Evolutionary conservation across 768 basidiomycete species (phyloP).

Genomic region (Lactarius deliciosus): DNA sequence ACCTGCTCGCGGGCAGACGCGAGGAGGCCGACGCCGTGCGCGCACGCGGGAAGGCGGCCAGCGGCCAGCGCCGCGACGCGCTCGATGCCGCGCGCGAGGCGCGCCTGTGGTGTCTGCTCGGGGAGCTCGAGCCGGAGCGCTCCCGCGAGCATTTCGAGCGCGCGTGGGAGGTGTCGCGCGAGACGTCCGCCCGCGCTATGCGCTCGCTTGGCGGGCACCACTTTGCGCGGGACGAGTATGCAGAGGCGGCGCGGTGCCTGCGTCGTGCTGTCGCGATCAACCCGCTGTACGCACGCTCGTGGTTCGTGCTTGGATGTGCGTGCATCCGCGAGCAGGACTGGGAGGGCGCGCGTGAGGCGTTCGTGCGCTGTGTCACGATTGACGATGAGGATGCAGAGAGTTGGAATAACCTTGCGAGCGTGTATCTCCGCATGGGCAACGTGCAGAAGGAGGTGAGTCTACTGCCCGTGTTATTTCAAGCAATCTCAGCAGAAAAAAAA

Average conservation of each 20-base stretch:
- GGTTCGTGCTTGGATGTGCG: slow-evolving; percentile 97
- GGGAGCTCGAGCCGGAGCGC: slow-evolving; percentile 79
- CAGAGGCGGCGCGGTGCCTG: slow-evolving; percentile 63
- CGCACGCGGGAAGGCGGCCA: slow-evolving; percentile 45
- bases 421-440: slow-evolving; percentile 79
- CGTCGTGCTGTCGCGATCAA: slow-evolving; percentile 82
- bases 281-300: slow-evolving; percentile 80
- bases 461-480: too few relatives aligned
- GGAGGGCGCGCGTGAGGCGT: slow-evolving; percentile 80
- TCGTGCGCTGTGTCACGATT: slow-evolving; percentile 80
- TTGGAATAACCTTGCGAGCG: slow-evolving; percentile 96
- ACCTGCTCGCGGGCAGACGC: slow-evolving; percentile 80
- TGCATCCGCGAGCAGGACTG: slow-evolving; percentile 80
- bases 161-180: slow-evolving; percentile 81
- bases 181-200: slow-evolving; percentile 87
- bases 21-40: slow-evolving; percentile 78
- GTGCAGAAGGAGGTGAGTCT: slow-evolving; percentile 35
- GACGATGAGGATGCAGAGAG: slow-evolving; percentile 98
- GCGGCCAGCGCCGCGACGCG: slow-evolving; percentile 42
- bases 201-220: slow-evolving; percentile 85
- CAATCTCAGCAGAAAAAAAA: too few relatives aligned
- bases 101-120: slow-evolving; percentile 93
- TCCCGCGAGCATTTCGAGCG: slow-evolving; percentile 72
- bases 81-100: slow-evolving; percentile 77
- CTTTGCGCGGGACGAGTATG: slow-evolving; percentile 66